A percentile compares a stretch with the other conserved stretches of the same genome.
These are phyloP conservation scores for Tephrocybe sp. DNA, from an alignment of 768 basidiomycete species.

Conservation along the genomic window DNA sequence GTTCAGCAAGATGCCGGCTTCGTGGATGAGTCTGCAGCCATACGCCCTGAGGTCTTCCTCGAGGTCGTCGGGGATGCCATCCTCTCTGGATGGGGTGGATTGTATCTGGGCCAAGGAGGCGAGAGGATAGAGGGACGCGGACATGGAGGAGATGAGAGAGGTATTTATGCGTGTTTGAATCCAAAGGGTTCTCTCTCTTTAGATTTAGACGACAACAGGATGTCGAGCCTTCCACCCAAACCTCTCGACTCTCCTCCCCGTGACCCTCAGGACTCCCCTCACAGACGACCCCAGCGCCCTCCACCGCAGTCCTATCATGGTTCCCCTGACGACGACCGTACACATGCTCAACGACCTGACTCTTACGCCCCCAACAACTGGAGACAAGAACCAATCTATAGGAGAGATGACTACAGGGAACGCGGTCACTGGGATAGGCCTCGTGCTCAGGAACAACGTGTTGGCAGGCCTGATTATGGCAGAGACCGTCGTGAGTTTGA, in stretches of 20 bases:
- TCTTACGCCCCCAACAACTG: constrained; percentile 31
- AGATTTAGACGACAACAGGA: neutral
- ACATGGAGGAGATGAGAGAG: constrained; percentile 30
- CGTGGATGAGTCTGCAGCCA: constrained; percentile 93
- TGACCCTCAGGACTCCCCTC: constrained; percentile 19
- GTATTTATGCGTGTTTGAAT: constrained; percentile 17
- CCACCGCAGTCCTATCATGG: constrained; percentile 18
- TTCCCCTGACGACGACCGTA: neutral
- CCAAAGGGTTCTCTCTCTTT: neutral
- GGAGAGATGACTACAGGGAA: constrained; percentile 20
- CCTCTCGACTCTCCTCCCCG: constrained; percentile 31
- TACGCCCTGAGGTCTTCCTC: constrained; percentile 89
- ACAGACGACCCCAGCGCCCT: constrained; percentile 25
- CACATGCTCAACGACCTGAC: constrained; percentile 21
- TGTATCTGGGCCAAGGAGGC: constrained; percentile 80
- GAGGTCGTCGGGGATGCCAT: constrained; percentile 77
- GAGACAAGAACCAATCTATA: constrained; percentile 24
- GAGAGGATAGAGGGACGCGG: constrained; percentile 69
- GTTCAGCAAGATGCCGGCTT: constrained; percentile 88
- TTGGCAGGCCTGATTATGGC: constrained; percentile 15
- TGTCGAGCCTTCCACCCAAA: constrained; percentile 42
- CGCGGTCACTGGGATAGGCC: constrained; percentile 18
- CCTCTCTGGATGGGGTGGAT: constrained; percentile 75
- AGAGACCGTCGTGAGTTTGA: constrained; percentile 21
- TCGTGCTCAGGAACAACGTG: constrained; percentile 14